phyloP scores from a whole-genome alignment of 2,329 filamentous ascomycete genomes.

The Coniochaeta ligniaria region DNA sequence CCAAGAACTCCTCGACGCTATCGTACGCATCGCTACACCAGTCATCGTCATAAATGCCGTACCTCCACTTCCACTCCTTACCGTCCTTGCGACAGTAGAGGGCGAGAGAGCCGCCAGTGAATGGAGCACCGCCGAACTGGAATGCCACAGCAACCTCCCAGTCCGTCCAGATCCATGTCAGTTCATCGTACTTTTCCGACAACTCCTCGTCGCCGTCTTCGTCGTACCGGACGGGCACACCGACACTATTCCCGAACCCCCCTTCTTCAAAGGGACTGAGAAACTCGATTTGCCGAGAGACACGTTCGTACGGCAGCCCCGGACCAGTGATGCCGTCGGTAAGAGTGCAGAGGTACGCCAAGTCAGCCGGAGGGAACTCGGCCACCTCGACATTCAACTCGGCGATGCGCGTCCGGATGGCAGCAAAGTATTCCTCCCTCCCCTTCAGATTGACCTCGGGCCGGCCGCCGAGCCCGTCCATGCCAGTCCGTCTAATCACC shows the following conservation, averaged over 20 bases:
- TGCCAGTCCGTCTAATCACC: not conserved
- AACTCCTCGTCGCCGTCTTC: too few relatives aligned
- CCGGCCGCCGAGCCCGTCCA: not conserved
- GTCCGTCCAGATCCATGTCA: not conserved
- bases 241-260: not conserved
- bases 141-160: not conserved
- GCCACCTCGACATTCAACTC: not conserved
- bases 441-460: not conserved
- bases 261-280: not conserved
- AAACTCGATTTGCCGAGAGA: not conserved
- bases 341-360: not conserved
- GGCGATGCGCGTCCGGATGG: not conserved
- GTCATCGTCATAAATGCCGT: not conserved
- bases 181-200: not conserved
- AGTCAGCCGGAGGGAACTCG: not conserved
- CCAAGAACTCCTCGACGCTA: not conserved
- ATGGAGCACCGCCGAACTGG: not conserved
- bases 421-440: not conserved
- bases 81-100: not conserved
- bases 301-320: not conserved
- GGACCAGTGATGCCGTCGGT: not conserved
- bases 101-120: not conserved
- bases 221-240: not conserved
- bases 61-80: not conserved
- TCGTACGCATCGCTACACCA: not conserved